Evolutionary conservation across 495 filamentous ascomycete species (phyloP).

Genomic region (Aspergillus ellipticus): DNA sequence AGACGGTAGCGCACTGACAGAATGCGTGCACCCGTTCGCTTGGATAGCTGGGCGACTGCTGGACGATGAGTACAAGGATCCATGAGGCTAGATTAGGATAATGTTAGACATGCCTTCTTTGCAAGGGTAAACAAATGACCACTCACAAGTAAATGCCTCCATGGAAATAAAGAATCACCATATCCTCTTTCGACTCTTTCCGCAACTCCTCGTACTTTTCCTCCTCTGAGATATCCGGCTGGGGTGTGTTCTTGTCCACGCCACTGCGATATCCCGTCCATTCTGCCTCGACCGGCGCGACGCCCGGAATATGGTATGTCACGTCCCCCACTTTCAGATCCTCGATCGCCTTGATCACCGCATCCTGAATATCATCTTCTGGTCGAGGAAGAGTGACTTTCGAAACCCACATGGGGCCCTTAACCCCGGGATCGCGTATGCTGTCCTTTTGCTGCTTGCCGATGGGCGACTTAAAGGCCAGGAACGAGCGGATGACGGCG

Average conservation of each 20-base stretch:
- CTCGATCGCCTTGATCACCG: conserved; percentile 61
- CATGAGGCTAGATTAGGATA: conserved; percentile 49
- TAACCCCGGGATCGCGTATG: conserved; percentile 61
- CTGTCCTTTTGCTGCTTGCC: conserved; percentile 60
- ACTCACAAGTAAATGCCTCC: conserved; percentile 75
- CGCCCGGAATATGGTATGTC: conserved; percentile 49
- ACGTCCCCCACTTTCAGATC: conserved; percentile 50
- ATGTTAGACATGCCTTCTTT: neutral
- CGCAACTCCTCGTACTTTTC: conserved; percentile 71
- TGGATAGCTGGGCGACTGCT: conserved; percentile 42
- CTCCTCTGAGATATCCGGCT: conserved; percentile 60
- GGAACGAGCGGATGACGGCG: conserved; percentile 62
- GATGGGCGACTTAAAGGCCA: conserved; percentile 47
- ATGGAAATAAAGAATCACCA: conserved; percentile 81
- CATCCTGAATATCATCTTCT: conserved; percentile 54
- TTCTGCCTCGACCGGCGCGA: conserved; percentile 68
- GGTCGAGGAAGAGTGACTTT: conserved; percentile 57
- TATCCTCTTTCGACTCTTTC: conserved; percentile 61
- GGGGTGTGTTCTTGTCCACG: conserved; percentile 50
- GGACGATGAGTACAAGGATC: conserved; percentile 67
- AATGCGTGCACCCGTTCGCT: conserved; percentile 53
- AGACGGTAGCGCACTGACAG: conserved; percentile 86
- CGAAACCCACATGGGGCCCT: conserved; percentile 77
- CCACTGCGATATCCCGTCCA: conserved; percentile 75
- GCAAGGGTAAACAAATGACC: neutral